Conservation (phyloP, 495 filamentous ascomycete species). For the Apodospora peruviana region DNA sequence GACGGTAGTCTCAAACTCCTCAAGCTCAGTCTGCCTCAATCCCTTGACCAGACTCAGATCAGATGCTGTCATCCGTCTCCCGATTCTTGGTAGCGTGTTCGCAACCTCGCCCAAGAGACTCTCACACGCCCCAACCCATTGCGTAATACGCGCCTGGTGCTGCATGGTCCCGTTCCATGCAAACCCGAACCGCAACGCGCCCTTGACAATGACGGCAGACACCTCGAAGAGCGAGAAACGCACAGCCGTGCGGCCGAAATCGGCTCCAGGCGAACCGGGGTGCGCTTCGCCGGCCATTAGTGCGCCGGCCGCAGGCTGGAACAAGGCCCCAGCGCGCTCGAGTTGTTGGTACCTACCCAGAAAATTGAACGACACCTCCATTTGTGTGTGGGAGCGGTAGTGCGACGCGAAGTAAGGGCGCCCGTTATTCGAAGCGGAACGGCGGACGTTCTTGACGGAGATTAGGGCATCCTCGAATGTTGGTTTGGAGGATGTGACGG, state of each 20-base stretch:
- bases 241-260: conserved; percentile 33
- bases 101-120: conserved; percentile 36
- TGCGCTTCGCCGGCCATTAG: conserved; percentile 20
- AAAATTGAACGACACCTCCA: conserved; percentile 61
- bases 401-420: conserved; percentile 23
- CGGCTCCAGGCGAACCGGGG: conserved; percentile 24
- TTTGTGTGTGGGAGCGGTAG: conserved; percentile 33
- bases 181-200: conserved; percentile 49
- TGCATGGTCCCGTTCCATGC: conserved; percentile 52
- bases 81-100: conserved; percentile 29
- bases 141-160: conserved; percentile 42
- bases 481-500: not conserved
- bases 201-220: conserved; percentile 32
- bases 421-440: conserved; percentile 13
- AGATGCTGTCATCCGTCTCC: conserved; percentile 30
- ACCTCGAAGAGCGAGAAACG: conserved; percentile 57
- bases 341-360: conserved; percentile 57
- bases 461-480: conserved; percentile 14
- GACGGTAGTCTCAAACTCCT: conserved; percentile 4
- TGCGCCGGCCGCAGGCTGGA: conserved; percentile 32
- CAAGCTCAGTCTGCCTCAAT: conserved; percentile 5
- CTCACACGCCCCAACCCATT: conserved; percentile 46
- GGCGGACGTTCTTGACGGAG: conserved; percentile 18
- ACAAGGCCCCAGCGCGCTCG: conserved; percentile 49
- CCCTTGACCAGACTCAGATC: conserved; percentile 46